Evolutionary conservation across 306 rosid genomes (phyloP).

Genomic region (Dryas octopetala): DNA sequence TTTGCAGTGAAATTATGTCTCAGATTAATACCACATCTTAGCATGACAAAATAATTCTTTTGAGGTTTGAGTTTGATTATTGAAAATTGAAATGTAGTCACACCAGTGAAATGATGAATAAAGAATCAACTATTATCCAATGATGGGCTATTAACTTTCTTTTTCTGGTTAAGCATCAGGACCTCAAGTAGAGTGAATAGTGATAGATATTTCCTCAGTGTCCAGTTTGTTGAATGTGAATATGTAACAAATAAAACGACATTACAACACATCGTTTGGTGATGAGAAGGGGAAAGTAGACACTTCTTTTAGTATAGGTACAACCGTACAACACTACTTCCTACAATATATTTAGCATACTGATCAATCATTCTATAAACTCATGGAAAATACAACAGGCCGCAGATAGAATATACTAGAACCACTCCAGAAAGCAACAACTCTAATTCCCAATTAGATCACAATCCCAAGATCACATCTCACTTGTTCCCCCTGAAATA

Average conservation of each 20-base stretch:
- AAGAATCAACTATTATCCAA: background rate
- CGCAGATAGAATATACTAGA: conserved; percentile 38
- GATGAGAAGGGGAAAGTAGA: background rate
- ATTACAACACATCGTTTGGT: background rate
- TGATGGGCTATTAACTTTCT: background rate
- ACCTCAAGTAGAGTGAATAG: background rate
- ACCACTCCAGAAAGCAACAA: conserved; percentile 27
- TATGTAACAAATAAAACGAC: background rate
- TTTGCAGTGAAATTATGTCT: too few relatives aligned
- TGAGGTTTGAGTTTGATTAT: too few relatives aligned
- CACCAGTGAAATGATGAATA: background rate
- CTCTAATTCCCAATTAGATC: conserved; percentile 20
- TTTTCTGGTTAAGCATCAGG: too few relatives aligned
- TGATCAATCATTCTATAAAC: background rate
- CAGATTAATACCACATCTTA: too few relatives aligned
- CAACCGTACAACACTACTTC: background rate
- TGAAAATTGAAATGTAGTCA: too few relatives aligned
- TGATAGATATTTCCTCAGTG: background rate
- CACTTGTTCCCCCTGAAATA: conserved; percentile 88
- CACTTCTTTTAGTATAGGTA: background rate
- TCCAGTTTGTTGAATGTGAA: background rate
- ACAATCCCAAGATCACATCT: conserved; percentile 32
- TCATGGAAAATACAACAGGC: conserved; percentile 12
- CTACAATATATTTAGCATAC: conserved; percentile 17
- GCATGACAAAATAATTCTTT: too few relatives aligned